phyloP scores from a whole-genome alignment of 805 yeast species.

The Monosporozyma siamensis region DNA sequence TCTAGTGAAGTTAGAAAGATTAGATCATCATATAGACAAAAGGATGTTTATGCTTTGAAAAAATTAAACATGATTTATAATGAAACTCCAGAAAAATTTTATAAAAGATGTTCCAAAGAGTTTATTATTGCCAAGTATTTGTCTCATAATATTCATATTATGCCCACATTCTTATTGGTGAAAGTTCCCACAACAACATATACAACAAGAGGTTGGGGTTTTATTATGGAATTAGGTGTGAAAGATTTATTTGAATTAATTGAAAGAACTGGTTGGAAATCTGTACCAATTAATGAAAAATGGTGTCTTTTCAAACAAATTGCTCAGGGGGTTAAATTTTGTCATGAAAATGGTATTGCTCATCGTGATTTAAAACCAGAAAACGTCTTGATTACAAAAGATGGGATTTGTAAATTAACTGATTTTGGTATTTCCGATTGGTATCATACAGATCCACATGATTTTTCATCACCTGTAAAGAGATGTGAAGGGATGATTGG shows the following conservation, averaged over 20 bases:
- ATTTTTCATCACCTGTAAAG: slow-evolving; percentile 36
- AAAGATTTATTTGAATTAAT: slow-evolving; percentile 56
- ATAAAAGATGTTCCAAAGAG: slow-evolving; percentile 55
- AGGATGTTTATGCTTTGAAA: slow-evolving; percentile 55
- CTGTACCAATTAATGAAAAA: slow-evolving; percentile 42
- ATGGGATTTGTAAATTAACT: slow-evolving; percentile 58
- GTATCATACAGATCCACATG: slow-evolving; percentile 47
- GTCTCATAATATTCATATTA: slow-evolving; percentile 51
- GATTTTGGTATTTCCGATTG: slow-evolving; percentile 72
- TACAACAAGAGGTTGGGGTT: slow-evolving; percentile 67
- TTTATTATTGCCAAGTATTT: slow-evolving; percentile 49
- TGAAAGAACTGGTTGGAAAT: slow-evolving; percentile 52
- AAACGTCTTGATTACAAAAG: slow-evolving; percentile 48
- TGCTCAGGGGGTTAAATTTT: slow-evolving; percentile 48
- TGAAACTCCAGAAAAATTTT: slow-evolving; percentile 59
- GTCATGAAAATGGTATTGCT: slow-evolving; percentile 60
- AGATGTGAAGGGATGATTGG: slow-evolving; percentile 48
- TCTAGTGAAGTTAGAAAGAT: slow-evolving; percentile 55
- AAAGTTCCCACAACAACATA: slow-evolving; percentile 48
- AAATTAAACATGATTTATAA: slow-evolving; percentile 49
- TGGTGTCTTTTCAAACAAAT: slow-evolving; percentile 64
- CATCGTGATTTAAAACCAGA: slow-evolving; percentile 75
- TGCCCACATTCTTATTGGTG: slow-evolving; percentile 45
- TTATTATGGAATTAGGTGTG: slow-evolving; percentile 56
- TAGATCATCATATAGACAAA: slow-evolving; percentile 29